Base-by-base conservation (phyloP, 2,329 filamentous ascomycete genomes). In the Calonectria pseudoturangicola region DNA sequence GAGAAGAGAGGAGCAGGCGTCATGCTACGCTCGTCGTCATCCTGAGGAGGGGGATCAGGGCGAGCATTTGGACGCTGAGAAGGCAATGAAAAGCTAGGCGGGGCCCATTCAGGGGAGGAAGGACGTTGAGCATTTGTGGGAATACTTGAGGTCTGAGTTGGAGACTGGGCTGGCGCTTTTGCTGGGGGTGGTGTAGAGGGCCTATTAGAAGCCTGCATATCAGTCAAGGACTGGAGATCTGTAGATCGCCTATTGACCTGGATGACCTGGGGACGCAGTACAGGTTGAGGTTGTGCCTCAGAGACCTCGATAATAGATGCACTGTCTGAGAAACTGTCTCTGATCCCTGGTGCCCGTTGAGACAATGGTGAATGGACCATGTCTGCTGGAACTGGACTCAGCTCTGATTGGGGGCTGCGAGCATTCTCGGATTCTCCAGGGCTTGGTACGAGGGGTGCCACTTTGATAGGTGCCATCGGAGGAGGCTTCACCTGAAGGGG, bases 251-350 rank as follows among this genome's bases (percentile, higher is more conserved):
- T 77, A 27, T 78, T 70, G 0, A 80, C 78, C 48, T 80, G 78
- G 9, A 80, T 54, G 18, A 80, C 74, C 4, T 78, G 79, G 39
- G 78, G 78, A 12, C 75, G 72, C 21, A 80, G 64, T 5, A 80
- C 78, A 27, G 77, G 75, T 25, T 80, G 78, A 25, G 77, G 68
- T 33, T 79, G 76, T 16, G 78, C 78, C 41, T 80, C 78, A 4
- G 76, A 74, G 1, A 80, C 77, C 25, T 80, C 78, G 8, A 80
- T 77, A 0, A 79, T 76, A 12, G 78, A 80, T 2, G 68, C 78
- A 6, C 78, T 70, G 12, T 80, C 78, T 9, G 78, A 80, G 39
- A 80, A 64, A 25, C 73, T 80, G 4, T 78, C 77, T 45, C 73
- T 73, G 39, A 66, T 72, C 1, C 72, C 66, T 28, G 77, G 75